Percentiles rank a stretch among this genome's conserved stretches.
Conservation (phyloP, 2,329 filamentous ascomycete genomes). For the Nigrospora oryzae region DNA sequence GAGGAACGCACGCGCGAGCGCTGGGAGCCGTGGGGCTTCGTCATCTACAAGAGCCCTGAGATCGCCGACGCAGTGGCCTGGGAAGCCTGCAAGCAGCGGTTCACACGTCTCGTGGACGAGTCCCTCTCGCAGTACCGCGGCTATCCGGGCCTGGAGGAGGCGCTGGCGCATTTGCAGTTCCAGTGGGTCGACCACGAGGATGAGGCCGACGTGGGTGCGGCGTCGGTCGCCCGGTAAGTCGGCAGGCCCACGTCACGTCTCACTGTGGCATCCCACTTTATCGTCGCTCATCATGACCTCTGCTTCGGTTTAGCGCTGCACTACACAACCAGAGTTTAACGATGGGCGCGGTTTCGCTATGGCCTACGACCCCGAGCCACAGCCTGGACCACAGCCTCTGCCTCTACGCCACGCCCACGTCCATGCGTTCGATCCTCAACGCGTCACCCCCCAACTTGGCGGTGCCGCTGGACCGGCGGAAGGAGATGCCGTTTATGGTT, state of each 20-base stretch:
- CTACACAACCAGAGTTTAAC: too few species aligned
- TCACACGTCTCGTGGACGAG: constrained; percentile 6
- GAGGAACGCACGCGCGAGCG: background rate
- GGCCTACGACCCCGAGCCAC: too few species aligned
- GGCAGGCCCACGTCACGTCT: too few species aligned
- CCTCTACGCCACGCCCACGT: too few species aligned
- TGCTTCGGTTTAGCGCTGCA: too few species aligned
- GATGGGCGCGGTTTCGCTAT: too few species aligned
- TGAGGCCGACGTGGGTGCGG: too few species aligned
- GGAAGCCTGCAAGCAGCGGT: constrained; percentile 7
- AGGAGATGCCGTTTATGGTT: constrained; percentile 8
- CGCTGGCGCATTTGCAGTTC: constrained; percentile 6
- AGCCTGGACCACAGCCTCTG: too few species aligned
- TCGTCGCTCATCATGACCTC: too few species aligned
- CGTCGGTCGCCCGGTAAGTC: too few species aligned
- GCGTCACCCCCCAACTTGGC: constrained; percentile 5
- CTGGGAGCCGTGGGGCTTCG: constrained; percentile 9
- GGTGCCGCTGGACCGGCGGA: constrained; percentile 4
- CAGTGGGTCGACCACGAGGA: constrained; percentile 6
- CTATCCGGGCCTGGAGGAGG: constrained; percentile 5
- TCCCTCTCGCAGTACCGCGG: constrained; percentile 2
- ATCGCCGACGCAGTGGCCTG: constrained; percentile 4
- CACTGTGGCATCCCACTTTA: too few species aligned
- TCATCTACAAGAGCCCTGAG: constrained; percentile 8
- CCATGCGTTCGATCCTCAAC: constrained; percentile 6